A percentile compares a stretch with the other conserved stretches of the same genome.
Conservation (phyloP, 1,284 basidiomycete genomes). For the Erythrobasidium hasegawianum region DNA sequence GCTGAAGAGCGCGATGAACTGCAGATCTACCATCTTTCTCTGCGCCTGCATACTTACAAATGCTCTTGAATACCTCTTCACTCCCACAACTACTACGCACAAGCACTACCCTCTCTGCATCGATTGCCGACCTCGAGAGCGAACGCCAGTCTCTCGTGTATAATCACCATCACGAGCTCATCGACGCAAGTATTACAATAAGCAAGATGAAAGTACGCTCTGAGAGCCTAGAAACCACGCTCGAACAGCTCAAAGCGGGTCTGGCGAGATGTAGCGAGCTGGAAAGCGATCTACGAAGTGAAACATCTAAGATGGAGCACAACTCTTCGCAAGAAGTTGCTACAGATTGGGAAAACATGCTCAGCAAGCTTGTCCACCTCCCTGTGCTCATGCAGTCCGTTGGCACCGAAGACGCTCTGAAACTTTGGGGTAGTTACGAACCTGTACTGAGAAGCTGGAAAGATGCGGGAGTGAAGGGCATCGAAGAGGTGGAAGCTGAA, state of each 20-base stretch:
- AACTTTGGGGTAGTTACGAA: constrained; percentile 43
- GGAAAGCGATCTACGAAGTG: constrained; percentile 13
- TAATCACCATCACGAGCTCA: constrained; percentile 89
- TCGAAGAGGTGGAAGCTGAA: constrained; percentile 40
- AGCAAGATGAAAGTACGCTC: constrained; percentile 75
- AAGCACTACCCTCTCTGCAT: constrained; percentile 71
- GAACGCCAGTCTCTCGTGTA: constrained; percentile 87
- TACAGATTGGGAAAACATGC: constrained; percentile 22
- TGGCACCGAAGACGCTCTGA: constrained; percentile 26
- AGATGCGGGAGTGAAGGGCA: constrained; percentile 41
- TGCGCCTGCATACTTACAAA: constrained; percentile 18
- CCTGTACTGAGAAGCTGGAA: constrained; percentile 42
- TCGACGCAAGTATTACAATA: constrained; percentile 85
- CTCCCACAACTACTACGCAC: constrained; percentile 65
- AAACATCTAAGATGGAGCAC: neutral
- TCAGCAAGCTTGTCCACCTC: constrained; percentile 26
- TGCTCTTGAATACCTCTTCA: constrained; percentile 70
- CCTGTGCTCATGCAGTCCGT: constrained; percentile 15
- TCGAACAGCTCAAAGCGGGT: constrained; percentile 71
- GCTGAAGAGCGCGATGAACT: too few relatives aligned
- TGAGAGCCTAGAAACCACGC: constrained; percentile 71
- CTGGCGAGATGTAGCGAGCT: constrained; percentile 54
- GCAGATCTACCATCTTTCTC: constrained; percentile 33
- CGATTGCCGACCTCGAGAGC: constrained; percentile 79
- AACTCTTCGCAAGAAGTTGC: neutral